Base-by-base conservation (phyloP, 2,329 filamentous ascomycete species). In the Alternaria arborescens region DNA sequence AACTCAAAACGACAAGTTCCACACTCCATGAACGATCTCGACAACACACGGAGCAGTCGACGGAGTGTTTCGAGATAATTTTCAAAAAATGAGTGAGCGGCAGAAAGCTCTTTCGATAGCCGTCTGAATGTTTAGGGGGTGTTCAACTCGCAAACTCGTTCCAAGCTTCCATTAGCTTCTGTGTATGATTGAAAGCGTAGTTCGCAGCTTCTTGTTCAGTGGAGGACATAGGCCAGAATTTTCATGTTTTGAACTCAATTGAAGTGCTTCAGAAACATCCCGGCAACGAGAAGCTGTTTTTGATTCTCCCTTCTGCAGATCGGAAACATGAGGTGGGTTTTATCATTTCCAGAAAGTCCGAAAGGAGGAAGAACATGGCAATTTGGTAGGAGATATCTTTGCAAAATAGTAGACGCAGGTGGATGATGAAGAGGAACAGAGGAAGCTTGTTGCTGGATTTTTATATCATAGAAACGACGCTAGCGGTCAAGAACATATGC, bases 31-130 rank as follows among this genome's bases (percentile, higher is more conserved):
- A 5, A 12, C 28, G 3, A 11, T 30, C 28, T 30, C 28, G 28
- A 30, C 8, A 30, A 30, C 28, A 30, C 28, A 30, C 12, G 1
- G 3, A 4, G 0, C 1, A 0, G 11, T 30, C 8, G 4, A 1
- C 10, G 10, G 11, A 0, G 8, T 11, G 10, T 30, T 30, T 30
- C 5, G 28, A 30, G 28, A 12, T 30, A 30, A 5, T 30, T 4
- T 11, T 5, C 12, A 1, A 5, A 3, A 11, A 30, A 5, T 3
- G 4, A 30, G 28, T 11, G 10, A 12, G 11, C 10, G 28, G 28
- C 28, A 1, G 24, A 30, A 12, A 11, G 3, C 28, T 4, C 28
- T 11, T 30, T 5, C 5, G 28, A 11, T 11, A 1, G 8, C 10
- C 5, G 10, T 11, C 5, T 11, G 11, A 12, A 12, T 11, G 28